phyloP scores from a whole-genome alignment of 768 basidiomycete species.

The Amyloporia xantha region DNA sequence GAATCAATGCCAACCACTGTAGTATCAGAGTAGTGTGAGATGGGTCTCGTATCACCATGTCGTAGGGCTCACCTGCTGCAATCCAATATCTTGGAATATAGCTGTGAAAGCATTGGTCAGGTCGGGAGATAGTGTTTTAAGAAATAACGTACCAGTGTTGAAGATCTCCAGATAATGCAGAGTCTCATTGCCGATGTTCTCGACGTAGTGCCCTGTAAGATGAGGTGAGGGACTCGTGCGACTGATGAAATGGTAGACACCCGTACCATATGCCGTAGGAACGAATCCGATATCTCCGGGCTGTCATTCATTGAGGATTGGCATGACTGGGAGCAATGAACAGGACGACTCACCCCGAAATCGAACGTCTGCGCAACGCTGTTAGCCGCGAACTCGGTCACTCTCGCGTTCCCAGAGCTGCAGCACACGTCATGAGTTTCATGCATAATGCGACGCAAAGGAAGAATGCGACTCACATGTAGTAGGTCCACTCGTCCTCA shows the following conservation, averaged over 20 bases:
- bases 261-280: constrained; percentile 45
- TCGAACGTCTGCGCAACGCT: constrained; percentile 51
- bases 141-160: constrained; percentile 17
- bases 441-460: not conserved
- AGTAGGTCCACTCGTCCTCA: constrained; percentile 41
- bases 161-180: constrained; percentile 33
- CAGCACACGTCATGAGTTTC: not conserved
- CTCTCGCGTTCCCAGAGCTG: constrained; percentile 36
- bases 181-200: constrained; percentile 32
- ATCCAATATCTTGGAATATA: constrained; percentile 28
- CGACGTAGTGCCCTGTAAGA: constrained; percentile 29
- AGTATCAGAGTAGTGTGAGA: too few relatives aligned
- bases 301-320: not conserved
- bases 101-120: not conserved
- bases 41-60: not conserved
- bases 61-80: constrained; percentile 34
- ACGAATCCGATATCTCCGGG: constrained; percentile 39
- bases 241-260: not conserved
- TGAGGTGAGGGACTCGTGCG: not conserved
- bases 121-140: not conserved
- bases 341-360: constrained; percentile 35
- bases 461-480: constrained; percentile 14
- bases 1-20: constrained; percentile 59
- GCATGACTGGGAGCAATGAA: not conserved
- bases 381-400: constrained; percentile 49